phyloP scores from a whole-genome alignment of 345 rosid genomes.

The Litchi chinensis region DNA sequence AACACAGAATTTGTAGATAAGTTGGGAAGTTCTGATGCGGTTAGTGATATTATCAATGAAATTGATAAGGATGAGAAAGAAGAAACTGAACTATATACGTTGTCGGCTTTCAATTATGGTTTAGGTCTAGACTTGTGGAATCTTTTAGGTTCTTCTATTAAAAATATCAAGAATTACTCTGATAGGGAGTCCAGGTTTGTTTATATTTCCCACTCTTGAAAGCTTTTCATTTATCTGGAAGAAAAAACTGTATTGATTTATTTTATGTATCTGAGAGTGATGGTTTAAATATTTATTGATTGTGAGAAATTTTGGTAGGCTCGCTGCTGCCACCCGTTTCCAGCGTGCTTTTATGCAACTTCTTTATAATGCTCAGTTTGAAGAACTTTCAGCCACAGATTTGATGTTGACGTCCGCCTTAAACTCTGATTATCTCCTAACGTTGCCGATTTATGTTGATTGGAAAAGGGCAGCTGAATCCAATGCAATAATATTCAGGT shows the following conservation, averaged over 20 bases:
- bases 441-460: conserved; percentile 84
- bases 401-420: conserved; percentile 83
- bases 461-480: conserved; percentile 91
- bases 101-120: conserved; percentile 44
- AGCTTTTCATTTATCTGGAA: not conserved
- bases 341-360: conserved; percentile 95
- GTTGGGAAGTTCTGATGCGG: conserved; percentile 19
- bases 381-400: conserved; percentile 87
- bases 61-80: conserved; percentile 21
- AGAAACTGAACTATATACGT: conserved; percentile 23
- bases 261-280: not conserved
- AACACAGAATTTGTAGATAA: conserved; percentile 24
- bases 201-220: not conserved
- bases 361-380: conserved; percentile 78
- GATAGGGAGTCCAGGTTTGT: conserved; percentile 46
- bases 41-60: conserved; percentile 24
- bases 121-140: conserved; percentile 53
- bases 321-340: conserved; percentile 77
- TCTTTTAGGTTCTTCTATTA: conserved; percentile 47
- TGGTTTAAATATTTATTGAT: conserved; percentile 3
- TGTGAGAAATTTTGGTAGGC: conserved; percentile 44
- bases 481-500: conserved; percentile 92
- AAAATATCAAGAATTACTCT: conserved; percentile 36
- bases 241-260: not conserved
- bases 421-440: conserved; percentile 91